Percentiles rank a stretch among this genome's conserved stretches.
Conservation (phyloP, 1,139 yeast species). For the Debaryomyces udenii region DNA sequence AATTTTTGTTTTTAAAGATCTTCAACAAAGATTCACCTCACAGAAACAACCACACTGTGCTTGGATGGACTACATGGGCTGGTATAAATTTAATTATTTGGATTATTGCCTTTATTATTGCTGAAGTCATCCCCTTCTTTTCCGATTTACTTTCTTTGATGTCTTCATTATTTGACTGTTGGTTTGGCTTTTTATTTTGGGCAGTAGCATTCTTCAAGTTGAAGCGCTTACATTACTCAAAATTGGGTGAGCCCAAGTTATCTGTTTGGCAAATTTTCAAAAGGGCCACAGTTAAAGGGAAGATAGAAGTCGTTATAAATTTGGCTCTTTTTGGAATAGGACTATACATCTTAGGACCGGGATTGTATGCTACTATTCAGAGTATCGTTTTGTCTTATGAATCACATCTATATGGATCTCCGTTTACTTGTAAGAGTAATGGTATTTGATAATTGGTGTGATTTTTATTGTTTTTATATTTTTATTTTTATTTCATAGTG, state of each 20-base stretch:
- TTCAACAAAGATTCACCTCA: slow-evolving; percentile 46
- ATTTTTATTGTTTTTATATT: slow-evolving; percentile 1
- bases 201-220: slow-evolving; percentile 60
- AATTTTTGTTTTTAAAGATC: slow-evolving; percentile 50
- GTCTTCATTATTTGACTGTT: slow-evolving; percentile 67
- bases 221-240: slow-evolving; percentile 26
- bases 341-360: slow-evolving; percentile 59
- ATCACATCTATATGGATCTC: slow-evolving; percentile 48
- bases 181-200: slow-evolving; percentile 70
- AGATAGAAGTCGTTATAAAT: slow-evolving; percentile 39
- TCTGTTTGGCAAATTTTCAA: slow-evolving; percentile 22
- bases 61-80: slow-evolving; percentile 59
- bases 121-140: slow-evolving; percentile 67
- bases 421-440: slow-evolving; percentile 53
- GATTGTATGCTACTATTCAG: slow-evolving; percentile 56
- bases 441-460: slow-evolving; percentile 26
- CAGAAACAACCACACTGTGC: slow-evolving; percentile 48
- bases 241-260: slow-evolving; percentile 22
- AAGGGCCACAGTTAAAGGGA: slow-evolving; percentile 22
- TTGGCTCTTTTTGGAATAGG: slow-evolving; percentile 47
- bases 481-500: not conserved
- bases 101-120: slow-evolving; percentile 59
- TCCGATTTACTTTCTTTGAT: slow-evolving; percentile 58
- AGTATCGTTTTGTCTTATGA: slow-evolving; percentile 54
- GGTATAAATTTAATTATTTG: slow-evolving; percentile 47